Conservation (phyloP, 495 filamentous ascomycete genomes). For the Schizothecium vesticola region DNA sequence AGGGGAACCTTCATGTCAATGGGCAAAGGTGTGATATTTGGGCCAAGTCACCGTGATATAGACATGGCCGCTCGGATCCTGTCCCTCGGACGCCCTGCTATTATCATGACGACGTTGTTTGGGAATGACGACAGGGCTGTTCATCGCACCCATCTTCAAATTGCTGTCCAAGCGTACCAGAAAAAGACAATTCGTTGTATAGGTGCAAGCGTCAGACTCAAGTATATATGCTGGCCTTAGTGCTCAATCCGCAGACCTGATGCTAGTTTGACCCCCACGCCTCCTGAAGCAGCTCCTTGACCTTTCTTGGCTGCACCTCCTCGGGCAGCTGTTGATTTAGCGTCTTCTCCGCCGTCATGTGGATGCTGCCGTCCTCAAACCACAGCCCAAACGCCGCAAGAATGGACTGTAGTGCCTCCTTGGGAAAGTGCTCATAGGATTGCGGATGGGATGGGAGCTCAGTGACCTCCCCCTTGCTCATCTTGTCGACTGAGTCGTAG, state of each 20-base stretch:
- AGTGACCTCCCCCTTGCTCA: constrained; percentile 42
- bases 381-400: constrained; percentile 28
- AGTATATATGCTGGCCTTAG: no score
- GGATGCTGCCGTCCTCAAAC: constrained; percentile 23
- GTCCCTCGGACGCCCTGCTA: not conserved
- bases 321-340: constrained; percentile 4
- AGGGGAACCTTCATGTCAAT: no score
- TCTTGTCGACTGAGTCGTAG: constrained; percentile 45
- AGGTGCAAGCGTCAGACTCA: not conserved
- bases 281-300: constrained; percentile 6
- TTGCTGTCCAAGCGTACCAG: not conserved
- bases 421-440: constrained; percentile 33
- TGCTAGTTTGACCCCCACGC: not conserved
- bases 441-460: constrained; percentile 36
- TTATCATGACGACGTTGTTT: not conserved
- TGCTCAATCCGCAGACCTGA: not conserved
- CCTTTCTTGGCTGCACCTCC: not conserved
- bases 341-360: constrained; percentile 22
- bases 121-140: not conserved
- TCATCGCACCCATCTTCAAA: not conserved
- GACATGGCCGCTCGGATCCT: not conserved
- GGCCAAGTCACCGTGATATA: not conserved
- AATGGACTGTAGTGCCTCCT: constrained; percentile 28
- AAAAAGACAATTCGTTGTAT: not conserved
- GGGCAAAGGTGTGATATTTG: not conserved